These are phyloP conservation scores for Ustilago hordei DNA, from an alignment of 1,284 basidiomycete genomes.

Conservation along the genomic window DNA sequence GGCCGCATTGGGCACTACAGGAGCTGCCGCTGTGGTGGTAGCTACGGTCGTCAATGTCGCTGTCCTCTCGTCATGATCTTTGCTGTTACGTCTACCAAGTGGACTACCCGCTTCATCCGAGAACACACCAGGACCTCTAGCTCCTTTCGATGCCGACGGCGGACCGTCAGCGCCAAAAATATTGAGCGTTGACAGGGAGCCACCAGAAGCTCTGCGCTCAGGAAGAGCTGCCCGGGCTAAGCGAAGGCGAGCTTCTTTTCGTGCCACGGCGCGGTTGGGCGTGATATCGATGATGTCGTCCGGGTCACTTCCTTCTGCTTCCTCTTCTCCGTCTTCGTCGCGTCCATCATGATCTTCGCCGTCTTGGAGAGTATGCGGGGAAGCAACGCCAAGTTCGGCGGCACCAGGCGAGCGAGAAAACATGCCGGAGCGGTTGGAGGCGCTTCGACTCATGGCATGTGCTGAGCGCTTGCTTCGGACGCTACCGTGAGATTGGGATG, in stretches of 20 bases:
- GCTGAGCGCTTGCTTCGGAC: slow-evolving; percentile 27
- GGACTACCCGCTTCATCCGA: slow-evolving; percentile 43
- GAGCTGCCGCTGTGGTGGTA: background rate
- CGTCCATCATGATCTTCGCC: slow-evolving; percentile 22
- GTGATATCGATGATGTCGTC: slow-evolving; percentile 59
- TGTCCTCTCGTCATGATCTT: slow-evolving; percentile 6
- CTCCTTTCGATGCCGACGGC: background rate
- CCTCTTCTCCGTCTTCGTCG: slow-evolving; percentile 27
- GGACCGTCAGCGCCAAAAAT: slow-evolving; percentile 35
- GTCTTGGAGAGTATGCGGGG: slow-evolving; percentile 11
- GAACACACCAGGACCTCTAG: slow-evolving; percentile 22
- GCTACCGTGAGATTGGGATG: slow-evolving; percentile 11
- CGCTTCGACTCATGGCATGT: slow-evolving; percentile 32
- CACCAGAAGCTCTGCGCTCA: slow-evolving; percentile 37
- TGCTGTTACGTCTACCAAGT: slow-evolving; percentile 13
- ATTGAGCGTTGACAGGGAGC: slow-evolving; percentile 37
- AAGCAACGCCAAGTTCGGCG: slow-evolving; percentile 28
- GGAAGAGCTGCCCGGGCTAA: slow-evolving; percentile 53
- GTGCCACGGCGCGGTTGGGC: slow-evolving; percentile 40
- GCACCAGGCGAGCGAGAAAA: slow-evolving; percentile 33
- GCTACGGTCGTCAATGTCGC: slow-evolving; percentile 14
- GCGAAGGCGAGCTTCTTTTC: slow-evolving; percentile 46
- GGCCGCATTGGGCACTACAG: background rate
- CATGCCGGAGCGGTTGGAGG: slow-evolving; percentile 31
- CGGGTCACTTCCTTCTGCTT: slow-evolving; percentile 44